Percentiles rank a stretch among this genome's conserved stretches.
These are phyloP conservation scores for Candolleomyces efflorescens DNA, from an alignment of 768 basidiomycete genomes.

Conservation along the genomic window DNA sequence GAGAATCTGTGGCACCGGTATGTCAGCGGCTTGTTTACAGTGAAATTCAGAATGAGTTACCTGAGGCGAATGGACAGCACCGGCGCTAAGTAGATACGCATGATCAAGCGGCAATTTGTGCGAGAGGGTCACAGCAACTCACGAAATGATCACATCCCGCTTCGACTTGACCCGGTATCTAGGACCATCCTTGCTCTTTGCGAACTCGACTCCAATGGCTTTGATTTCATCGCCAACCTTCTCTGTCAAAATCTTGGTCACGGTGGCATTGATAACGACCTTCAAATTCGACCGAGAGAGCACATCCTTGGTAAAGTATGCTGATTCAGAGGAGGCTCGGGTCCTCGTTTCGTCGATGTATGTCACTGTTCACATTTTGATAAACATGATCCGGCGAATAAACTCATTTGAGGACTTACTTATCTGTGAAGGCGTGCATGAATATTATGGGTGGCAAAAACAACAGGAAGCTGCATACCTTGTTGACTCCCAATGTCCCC, in stretches of 20 bases:
- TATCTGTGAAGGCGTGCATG: too few species aligned
- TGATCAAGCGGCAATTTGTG: not conserved
- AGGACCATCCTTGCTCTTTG: conserved; percentile 26
- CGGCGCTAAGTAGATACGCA: conserved; percentile 37
- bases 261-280: conserved; percentile 47
- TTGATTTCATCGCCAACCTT: conserved; percentile 27
- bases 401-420: too few species aligned
- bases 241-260: conserved; percentile 50
- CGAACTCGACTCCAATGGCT: conserved; percentile 56
- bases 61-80: conserved; percentile 56
- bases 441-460: too few species aligned
- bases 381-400: not conserved
- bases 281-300: conserved; percentile 57
- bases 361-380: conserved; percentile 45
- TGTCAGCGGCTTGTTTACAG: too few species aligned
- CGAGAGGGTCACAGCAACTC: conserved; percentile 17
- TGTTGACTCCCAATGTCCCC: conserved; percentile 53
- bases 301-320: conserved; percentile 60
- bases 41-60: conserved; percentile 17
- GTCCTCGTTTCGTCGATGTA: conserved; percentile 48
- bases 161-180: conserved; percentile 38
- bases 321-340: conserved; percentile 56
- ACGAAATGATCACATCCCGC: conserved; percentile 57
- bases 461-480: conserved; percentile 28
- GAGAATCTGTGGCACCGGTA: conserved; percentile 39